These are phyloP conservation scores for Mycena vitilis DNA, from an alignment of 768 basidiomycete genomes.

Conservation along the genomic window DNA sequence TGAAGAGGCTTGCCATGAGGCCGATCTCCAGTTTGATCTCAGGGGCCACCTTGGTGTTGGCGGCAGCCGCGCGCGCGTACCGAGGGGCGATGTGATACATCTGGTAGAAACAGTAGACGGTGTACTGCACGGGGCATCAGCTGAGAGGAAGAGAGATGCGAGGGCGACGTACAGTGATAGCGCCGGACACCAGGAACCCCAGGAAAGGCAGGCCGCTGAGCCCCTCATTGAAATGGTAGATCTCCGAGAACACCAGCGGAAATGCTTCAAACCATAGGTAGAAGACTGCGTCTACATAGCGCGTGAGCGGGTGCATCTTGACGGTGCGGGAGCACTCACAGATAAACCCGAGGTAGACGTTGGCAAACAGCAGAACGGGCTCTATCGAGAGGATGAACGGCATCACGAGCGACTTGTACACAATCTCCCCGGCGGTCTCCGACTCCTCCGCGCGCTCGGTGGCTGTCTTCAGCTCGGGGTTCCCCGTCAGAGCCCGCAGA, in stretches of 20 bases:
- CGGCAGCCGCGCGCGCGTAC: slow-evolving; percentile 22
- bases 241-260: slow-evolving; percentile 46
- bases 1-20: slow-evolving; percentile 45
- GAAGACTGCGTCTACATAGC: slow-evolving; percentile 39
- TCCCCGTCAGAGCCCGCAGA: slow-evolving; percentile 45
- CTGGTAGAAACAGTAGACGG: slow-evolving; percentile 36
- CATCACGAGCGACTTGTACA: slow-evolving; percentile 41
- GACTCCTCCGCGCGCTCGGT: slow-evolving; percentile 40
- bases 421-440: slow-evolving; percentile 31
- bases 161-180: slow-evolving; percentile 11
- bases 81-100: slow-evolving; percentile 38
- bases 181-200: slow-evolving; percentile 39
- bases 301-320: neutral
- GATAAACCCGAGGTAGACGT: slow-evolving; percentile 45
- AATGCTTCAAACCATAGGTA: slow-evolving; percentile 51
- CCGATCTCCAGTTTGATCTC: slow-evolving; percentile 48
- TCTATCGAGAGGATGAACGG: slow-evolving; percentile 46
- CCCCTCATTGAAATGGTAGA: slow-evolving; percentile 48
- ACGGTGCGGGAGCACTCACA: slow-evolving; percentile 27
- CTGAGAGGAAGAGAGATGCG: neutral
- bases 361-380: slow-evolving; percentile 44
- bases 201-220: slow-evolving; percentile 47
- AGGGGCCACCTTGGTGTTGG: slow-evolving; percentile 31
- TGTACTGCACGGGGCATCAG: slow-evolving; percentile 25
- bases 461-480: slow-evolving; percentile 39